Percentiles rank a stretch among this genome's conserved stretches.
These are phyloP conservation scores for Petunia axillaris DNA, from an alignment of 257 asterid species.

Conservation along the genomic window DNA sequence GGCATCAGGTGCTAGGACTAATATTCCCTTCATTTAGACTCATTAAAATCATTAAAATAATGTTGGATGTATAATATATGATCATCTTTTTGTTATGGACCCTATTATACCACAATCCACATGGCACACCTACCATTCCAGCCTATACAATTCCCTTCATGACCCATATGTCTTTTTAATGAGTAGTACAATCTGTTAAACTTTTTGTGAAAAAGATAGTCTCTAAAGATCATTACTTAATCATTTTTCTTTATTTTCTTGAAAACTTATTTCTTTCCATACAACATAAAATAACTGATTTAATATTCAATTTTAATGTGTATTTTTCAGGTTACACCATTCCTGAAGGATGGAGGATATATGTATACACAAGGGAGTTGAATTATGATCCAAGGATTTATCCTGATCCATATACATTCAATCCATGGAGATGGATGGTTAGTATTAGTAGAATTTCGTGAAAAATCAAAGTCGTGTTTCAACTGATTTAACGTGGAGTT, in stretches of 20 bases:
- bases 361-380: constrained; percentile 61
- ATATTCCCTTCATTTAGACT: constrained; percentile 13
- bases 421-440: constrained; percentile 99
- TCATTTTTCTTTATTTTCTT: neutral
- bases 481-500: neutral
- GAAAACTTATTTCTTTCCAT: too few relatives aligned
- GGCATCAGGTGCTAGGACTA: neutral
- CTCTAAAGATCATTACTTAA: neutral
- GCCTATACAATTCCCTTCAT: constrained; percentile 46
- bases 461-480: too few relatives aligned
- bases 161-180: constrained; percentile 39
- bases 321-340: constrained; percentile 66
- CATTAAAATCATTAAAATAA: constrained; percentile 16
- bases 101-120: constrained; percentile 36
- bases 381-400: constrained; percentile 82
- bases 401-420: constrained; percentile 86
- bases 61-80: neutral
- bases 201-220: neutral
- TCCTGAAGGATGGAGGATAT: constrained; percentile 97
- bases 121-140: constrained; percentile 55
- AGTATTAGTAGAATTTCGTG: constrained; percentile 24
- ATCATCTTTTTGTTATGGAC: constrained; percentile 27
- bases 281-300: too few relatives aligned
- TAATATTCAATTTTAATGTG: neutral
- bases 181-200: constrained; percentile 14